phyloP scores from a whole-genome alignment of 441 rosid species.

The Rhodomyrtus psidioides region DNA sequence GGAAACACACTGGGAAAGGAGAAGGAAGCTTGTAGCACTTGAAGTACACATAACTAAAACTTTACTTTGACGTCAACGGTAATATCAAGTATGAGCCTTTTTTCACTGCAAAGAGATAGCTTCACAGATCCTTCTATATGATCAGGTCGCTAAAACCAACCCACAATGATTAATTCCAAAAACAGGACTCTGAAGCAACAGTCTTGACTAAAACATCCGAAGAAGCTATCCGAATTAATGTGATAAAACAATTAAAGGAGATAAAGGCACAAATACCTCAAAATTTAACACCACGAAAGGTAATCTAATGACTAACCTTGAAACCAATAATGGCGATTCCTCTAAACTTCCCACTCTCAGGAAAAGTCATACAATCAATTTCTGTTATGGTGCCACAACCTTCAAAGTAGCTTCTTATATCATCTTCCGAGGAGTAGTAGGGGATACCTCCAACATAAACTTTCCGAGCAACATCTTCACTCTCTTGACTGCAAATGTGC shows the following conservation, averaged over 20 bases:
- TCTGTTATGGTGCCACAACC: conserved; percentile 71
- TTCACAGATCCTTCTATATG: neutral
- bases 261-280: neutral
- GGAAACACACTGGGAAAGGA: neutral
- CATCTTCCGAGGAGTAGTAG: conserved; percentile 75
- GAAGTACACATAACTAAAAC: neutral
- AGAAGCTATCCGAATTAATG: neutral
- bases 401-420: conserved; percentile 75
- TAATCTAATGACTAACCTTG: conserved; percentile 31
- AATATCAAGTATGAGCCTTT: neutral
- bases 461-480: conserved; percentile 37
- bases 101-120: neutral
- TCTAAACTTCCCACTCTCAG: conserved; percentile 77
- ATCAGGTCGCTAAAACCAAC: neutral
- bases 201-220: neutral
- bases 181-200: neutral
- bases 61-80: neutral
- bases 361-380: conserved; percentile 75
- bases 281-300: neutral
- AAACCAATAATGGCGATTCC: conserved; percentile 82
- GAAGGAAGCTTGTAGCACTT: neutral
- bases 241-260: neutral
- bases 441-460: conserved; percentile 93
- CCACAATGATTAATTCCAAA: neutral
- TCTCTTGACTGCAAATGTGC: conserved; percentile 41